Conservation (phyloP, 2,329 filamentous ascomycete species). For the Nothophoma quercina region DNA sequence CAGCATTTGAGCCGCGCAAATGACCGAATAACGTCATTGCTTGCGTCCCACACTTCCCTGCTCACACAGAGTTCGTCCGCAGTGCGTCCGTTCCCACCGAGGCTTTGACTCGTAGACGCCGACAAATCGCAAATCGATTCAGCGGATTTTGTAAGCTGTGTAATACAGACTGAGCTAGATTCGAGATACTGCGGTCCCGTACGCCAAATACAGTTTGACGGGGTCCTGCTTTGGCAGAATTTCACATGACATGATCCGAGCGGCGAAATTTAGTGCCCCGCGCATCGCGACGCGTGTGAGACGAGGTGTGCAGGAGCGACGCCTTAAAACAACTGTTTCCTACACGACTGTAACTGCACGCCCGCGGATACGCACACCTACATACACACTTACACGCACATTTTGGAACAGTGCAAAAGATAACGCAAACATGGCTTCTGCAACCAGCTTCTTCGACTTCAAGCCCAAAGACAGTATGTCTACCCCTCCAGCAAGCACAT, state of each 20-base stretch:
- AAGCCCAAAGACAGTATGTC: conserved; percentile 79
- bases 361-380: background rate
- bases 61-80: conserved; percentile 3
- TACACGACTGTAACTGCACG: background rate
- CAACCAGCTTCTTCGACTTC: conserved; percentile 81
- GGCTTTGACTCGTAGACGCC: conserved; percentile 7
- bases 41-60: background rate
- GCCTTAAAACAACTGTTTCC: conserved; percentile 12
- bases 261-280: conserved; percentile 16
- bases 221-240: conserved; percentile 2
- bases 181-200: background rate
- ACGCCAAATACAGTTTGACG: conserved; percentile 6
- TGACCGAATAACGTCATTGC: conserved; percentile 15
- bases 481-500: background rate
- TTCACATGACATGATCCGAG: conserved; percentile 22
- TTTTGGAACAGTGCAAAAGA: conserved; percentile 14
- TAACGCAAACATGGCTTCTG: conserved; percentile 67
- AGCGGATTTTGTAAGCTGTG: conserved; percentile 13
- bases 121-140: conserved; percentile 4
- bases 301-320: conserved; percentile 1
- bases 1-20: conserved; percentile 7
- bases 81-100: conserved; percentile 10
- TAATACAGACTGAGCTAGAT: conserved; percentile 13
- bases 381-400: background rate
- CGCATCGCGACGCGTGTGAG: conserved; percentile 8